Base-by-base conservation (phyloP, 192 early-diverging fungal genomes). In the Coemansia sp. region DNA sequence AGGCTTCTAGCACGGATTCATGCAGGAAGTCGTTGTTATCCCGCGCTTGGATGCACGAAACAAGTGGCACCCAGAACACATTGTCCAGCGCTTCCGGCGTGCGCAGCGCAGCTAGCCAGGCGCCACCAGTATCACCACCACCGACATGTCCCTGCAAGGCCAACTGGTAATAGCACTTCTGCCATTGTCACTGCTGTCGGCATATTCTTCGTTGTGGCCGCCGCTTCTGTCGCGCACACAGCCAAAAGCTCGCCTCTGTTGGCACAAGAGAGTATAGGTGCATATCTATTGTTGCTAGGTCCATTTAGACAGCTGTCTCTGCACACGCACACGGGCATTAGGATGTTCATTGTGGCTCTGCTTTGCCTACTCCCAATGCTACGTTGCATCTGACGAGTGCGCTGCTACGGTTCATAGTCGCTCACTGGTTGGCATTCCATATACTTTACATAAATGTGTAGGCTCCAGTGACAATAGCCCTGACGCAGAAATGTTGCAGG, bases 1-100 rank as follows among this genome's bases (percentile, higher is more conserved):
- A 62, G 40, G 37, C 58, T 51, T 33, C 37, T 70, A 61, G 39
- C 70, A 42, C 66, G 59, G 66, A 73, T 70, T 58, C 60, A 36
- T 60, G 40, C 55, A 28, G 69, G 70, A 77, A 71, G 70, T 60
- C 66, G 59, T 33, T 39, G 45, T 58, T 58, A 58, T 68, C 70
- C 64, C 66, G 63, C 66, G 66, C 55, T 62, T 43, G 39, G 24
- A 39, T 62, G 65, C 72, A 62, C 48, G 59, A 28, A 45, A 63
- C 33, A 36, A 63, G 62, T 31, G 34, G 45, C 62, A 63, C 45
- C 7, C 33, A 63, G 45, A 50, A 63, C 33, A 50, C 35, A 50
- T 58, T 58, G 56, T 58, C 34, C 56, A 36, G n/a, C 16, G 31
- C 34, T 36, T 58, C 56, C 56, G 56, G 56, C 14, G 34, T 37